Evolutionary conservation across 768 basidiomycete species (phyloP).

Genomic region (Russula sp.): DNA sequence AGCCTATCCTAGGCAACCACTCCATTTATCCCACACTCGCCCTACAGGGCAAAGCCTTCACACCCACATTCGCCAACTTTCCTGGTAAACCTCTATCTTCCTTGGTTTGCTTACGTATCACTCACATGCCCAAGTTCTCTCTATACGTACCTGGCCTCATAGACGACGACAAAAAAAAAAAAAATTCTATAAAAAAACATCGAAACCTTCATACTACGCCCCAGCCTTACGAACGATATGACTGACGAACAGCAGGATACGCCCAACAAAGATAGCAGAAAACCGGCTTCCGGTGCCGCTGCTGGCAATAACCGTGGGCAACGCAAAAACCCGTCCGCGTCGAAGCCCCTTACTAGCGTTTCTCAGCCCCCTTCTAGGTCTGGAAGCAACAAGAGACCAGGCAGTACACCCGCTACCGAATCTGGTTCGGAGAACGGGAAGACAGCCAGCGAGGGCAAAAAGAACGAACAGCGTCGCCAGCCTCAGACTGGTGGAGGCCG

Average conservation of each 20-base stretch:
- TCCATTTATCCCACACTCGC: slow-evolving; percentile 67
- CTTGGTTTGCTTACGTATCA: slow-evolving; percentile 8
- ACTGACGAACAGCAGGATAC: slow-evolving; percentile 56
- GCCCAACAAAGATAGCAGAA: slow-evolving; percentile 72
- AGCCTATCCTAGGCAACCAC: slow-evolving; percentile 52
- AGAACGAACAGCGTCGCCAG: slow-evolving; percentile 46
- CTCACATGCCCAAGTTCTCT: slow-evolving; percentile 3
- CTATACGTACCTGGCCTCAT: slow-evolving; percentile 20
- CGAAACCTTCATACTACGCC: slow-evolving; percentile 32
- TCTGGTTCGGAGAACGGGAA: slow-evolving; percentile 70
- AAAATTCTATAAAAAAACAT: slow-evolving; percentile 42
- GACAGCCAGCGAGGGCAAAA: slow-evolving; percentile 49
- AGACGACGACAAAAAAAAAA: slow-evolving; percentile 31
- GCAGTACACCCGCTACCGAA: slow-evolving; percentile 42
- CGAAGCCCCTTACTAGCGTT: slow-evolving; percentile 35
- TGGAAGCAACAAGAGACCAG: slow-evolving; percentile 52
- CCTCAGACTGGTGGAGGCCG: slow-evolving; percentile 31
- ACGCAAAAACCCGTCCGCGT: slow-evolving; percentile 53
- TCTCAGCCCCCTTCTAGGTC: slow-evolving; percentile 40
- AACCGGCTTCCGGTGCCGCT: slow-evolving; percentile 37
- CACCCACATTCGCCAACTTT: slow-evolving; percentile 38
- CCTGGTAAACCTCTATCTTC: slow-evolving; percentile 36
- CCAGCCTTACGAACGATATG: slow-evolving; percentile 75
- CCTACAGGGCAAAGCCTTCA: slow-evolving; percentile 84
- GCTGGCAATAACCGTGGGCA: slow-evolving; percentile 45